Percentiles rank a stretch among this genome's conserved stretches.
These are phyloP conservation scores for Hydnomerulius pinastri DNA, from an alignment of 768 basidiomycete species.

Conservation along the genomic window DNA sequence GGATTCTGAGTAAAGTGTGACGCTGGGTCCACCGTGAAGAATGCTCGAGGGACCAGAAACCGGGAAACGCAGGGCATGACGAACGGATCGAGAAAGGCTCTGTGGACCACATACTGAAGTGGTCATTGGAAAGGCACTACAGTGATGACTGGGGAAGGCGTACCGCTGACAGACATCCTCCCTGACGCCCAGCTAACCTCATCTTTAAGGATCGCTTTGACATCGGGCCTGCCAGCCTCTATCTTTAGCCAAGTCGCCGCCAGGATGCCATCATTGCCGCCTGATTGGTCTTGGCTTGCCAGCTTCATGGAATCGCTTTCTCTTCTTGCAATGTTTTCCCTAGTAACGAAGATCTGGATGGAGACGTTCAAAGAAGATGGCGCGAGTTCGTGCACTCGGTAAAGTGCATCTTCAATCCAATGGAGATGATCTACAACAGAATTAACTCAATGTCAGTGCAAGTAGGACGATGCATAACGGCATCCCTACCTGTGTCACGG, in stretches of 20 bases:
- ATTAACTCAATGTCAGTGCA: neutral
- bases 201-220: conserved; percentile 34
- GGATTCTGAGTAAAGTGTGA: conserved; percentile 34
- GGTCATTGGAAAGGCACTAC: neutral
- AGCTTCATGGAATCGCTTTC: too few species aligned
- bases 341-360: conserved; percentile 19
- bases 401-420: conserved; percentile 14
- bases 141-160: conserved; percentile 6
- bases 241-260: conserved; percentile 23
- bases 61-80: conserved; percentile 36
- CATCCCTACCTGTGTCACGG: conserved; percentile 36
- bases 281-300: too few species aligned
- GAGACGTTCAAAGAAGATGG: conserved; percentile 16
- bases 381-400: conserved; percentile 12
- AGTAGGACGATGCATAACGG: neutral
- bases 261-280: too few species aligned
- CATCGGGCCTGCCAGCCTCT: conserved; percentile 41
- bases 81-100: conserved; percentile 36
- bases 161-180: conserved; percentile 46
- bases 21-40: conserved; percentile 34
- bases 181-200: conserved; percentile 37
- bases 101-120: conserved; percentile 45
- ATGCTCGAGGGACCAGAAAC: conserved; percentile 25
- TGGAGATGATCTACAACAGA: conserved; percentile 10
- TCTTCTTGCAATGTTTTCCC: too few species aligned